Evolutionary conservation across 208 protist species (phyloP).

Genomic region (Trichomonas gallinae): DNA sequence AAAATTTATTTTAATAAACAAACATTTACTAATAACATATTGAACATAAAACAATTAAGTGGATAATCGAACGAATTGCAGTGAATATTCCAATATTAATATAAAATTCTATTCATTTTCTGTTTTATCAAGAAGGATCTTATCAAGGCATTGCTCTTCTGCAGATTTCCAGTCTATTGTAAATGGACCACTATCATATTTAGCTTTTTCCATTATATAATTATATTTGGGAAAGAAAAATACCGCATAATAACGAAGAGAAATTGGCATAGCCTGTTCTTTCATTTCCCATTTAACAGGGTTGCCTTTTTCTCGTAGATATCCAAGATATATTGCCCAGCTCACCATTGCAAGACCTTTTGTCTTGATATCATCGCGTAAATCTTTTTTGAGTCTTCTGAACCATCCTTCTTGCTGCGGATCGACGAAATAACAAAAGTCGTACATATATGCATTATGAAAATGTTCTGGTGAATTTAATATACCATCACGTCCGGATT

Average conservation of each 20-base stretch:
- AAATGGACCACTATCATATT: not conserved
- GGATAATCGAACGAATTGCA: no score
- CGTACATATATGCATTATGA: not conserved
- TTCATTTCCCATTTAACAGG: not conserved
- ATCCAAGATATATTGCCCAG: constrained; percentile 9
- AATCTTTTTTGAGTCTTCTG: not conserved
- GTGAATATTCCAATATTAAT: no score
- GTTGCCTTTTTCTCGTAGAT: not conserved
- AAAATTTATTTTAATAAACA: no score
- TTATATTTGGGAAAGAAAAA: not conserved
- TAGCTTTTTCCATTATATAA: not conserved
- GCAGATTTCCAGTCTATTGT: not conserved
- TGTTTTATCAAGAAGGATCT: not conserved
- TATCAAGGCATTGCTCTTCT: not conserved
- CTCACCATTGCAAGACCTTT: not conserved
- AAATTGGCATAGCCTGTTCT: not conserved
- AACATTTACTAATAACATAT: no score
- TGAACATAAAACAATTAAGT: no score
- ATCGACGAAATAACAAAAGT: not conserved
- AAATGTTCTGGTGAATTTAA: constrained; percentile 1
- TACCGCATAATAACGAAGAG: not conserved
- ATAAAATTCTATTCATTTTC: no score
- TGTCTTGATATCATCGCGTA: not conserved
- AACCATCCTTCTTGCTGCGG: not conserved
- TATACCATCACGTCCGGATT: not conserved